Base-by-base conservation (phyloP, 176 grass and related monocot genomes). In the Chloris gayana region DNA sequence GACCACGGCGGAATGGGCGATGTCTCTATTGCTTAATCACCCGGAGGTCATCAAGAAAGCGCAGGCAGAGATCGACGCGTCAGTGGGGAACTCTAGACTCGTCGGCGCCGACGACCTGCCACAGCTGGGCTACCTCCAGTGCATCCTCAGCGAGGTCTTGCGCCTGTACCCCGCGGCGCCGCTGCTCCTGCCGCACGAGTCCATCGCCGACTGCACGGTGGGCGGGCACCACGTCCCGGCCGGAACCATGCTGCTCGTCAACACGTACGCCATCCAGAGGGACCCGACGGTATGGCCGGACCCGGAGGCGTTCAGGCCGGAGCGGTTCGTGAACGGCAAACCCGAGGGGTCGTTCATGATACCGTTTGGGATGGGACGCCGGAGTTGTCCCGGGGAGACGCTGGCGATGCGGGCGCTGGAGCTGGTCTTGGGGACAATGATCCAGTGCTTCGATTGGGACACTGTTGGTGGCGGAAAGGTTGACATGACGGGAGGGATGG, bases 371-470 rank as follows among this genome's bases (percentile, higher is more conserved):
- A 75, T 65, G 59, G 91, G 91, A 9, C 75, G 88, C 26, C 81
- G 85, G 63, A 75, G 63, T 64, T 91, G 88, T 30, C 91, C 88
- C 0, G 88, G 91, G 0, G 88, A 94, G 54, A 44, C 15, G 19
- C 19, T 94, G 0, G 85, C 83, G 2, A 24, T 71, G 65, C 68
- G 67, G 7, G 58, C 45, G 22, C 6, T 86, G 1, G 85, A 50
- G 9, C n/a, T 94, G 67, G 73, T 56, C 0, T 24, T 92, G 0
- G 87, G 79, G 63, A 67, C 87, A 0, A 7, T 92, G 83, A 67
- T 92, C 15, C 90, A 89, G 19, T 92, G 90, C 72, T 92, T 92
- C 29, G 87, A 92, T 44, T 92, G 83, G 86, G 69, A 80, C 38
- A 85, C 47, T 14, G 73, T 86, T 2, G 45, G 35, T 8, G 79